phyloP scores from a whole-genome alignment of 1,139 yeast species.

The Kurtzmaniella quercitrusa region DNA sequence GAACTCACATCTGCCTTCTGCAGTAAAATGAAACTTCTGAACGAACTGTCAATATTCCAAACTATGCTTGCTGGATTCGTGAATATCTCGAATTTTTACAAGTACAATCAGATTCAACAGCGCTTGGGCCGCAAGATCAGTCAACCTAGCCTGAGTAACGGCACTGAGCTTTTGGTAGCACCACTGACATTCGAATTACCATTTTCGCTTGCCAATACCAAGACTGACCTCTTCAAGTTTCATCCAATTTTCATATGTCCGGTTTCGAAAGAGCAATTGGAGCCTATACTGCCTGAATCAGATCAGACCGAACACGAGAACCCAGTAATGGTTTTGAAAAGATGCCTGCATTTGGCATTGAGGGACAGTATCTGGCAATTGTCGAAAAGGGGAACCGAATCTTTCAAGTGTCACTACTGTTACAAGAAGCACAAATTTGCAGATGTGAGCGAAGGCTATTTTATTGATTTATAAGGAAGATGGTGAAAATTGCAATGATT shows the following conservation, averaged over 20 bases:
- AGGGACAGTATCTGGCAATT: conserved; percentile 46
- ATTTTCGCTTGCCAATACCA: conserved; percentile 41
- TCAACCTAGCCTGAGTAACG: background rate
- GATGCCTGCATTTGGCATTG: conserved; percentile 43
- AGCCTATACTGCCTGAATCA: conserved; percentile 27
- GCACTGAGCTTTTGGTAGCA: conserved; percentile 40
- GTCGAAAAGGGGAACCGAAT: conserved; percentile 38
- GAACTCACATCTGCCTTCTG: conserved; percentile 69
- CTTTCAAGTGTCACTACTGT: conserved; percentile 48
- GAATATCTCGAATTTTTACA: conserved; percentile 69
- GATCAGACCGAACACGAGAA: conserved; percentile 17
- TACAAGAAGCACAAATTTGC: conserved; percentile 42
- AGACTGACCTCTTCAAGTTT: conserved; percentile 45
- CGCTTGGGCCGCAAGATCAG: conserved; percentile 19
- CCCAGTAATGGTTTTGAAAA: conserved; percentile 43
- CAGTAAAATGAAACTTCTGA: conserved; percentile 55
- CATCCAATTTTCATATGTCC: conserved; percentile 93
- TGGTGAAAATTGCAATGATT: conserved; percentile 18
- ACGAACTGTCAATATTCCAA: conserved; percentile 69
- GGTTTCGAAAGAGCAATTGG: conserved; percentile 73
- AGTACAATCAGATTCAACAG: conserved; percentile 50
- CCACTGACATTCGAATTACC: conserved; percentile 36
- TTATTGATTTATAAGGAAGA: conserved; percentile 33
- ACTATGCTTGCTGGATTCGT: conserved; percentile 67
- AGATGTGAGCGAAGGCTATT: conserved; percentile 42